A percentile compares a stretch with the other conserved stretches of the same genome.
Evolutionary conservation across 148 eudicot species (phyloP).

Genomic region (Arbutus unedo): DNA sequence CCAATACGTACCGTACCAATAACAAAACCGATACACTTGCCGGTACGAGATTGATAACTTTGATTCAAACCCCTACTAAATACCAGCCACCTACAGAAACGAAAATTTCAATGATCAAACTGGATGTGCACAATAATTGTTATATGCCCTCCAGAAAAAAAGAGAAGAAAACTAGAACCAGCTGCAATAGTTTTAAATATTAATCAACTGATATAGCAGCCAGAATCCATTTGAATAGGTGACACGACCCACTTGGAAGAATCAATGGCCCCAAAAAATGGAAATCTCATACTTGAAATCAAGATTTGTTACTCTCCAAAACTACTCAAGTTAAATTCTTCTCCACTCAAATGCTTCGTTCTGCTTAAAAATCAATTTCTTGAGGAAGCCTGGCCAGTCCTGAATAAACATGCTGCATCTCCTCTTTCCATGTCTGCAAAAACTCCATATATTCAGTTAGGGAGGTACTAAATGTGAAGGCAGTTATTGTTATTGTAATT

Average conservation of each 20-base stretch:
- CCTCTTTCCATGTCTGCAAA: slow-evolving; percentile 81
- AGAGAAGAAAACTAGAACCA: neutral
- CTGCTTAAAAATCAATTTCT: slow-evolving; percentile 45
- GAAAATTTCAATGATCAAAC: neutral
- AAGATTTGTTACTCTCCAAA: neutral
- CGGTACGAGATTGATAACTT: too few species aligned
- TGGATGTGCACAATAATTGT: neutral
- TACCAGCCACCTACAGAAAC: neutral
- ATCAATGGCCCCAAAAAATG: slow-evolving; percentile 2
- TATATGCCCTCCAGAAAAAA: neutral
- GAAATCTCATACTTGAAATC: neutral
- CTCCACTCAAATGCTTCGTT: neutral
- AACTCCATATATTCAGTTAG: slow-evolving; percentile 7
- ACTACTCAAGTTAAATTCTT: neutral
- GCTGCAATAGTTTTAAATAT: neutral
- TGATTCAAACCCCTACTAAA: too few species aligned
- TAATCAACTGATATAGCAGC: neutral
- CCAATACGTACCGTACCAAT: too few species aligned
- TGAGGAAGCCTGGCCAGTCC: slow-evolving; percentile 53
- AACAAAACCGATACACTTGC: too few species aligned
- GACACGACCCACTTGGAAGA: neutral
- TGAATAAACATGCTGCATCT: slow-evolving; percentile 57
- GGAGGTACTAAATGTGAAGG: neutral
- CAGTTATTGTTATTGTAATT: too few species aligned
- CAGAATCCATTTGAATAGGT: neutral